phyloP scores from a whole-genome alignment of 2,329 filamentous ascomycete genomes.

The Davidsoniella neocaledoniae region DNA sequence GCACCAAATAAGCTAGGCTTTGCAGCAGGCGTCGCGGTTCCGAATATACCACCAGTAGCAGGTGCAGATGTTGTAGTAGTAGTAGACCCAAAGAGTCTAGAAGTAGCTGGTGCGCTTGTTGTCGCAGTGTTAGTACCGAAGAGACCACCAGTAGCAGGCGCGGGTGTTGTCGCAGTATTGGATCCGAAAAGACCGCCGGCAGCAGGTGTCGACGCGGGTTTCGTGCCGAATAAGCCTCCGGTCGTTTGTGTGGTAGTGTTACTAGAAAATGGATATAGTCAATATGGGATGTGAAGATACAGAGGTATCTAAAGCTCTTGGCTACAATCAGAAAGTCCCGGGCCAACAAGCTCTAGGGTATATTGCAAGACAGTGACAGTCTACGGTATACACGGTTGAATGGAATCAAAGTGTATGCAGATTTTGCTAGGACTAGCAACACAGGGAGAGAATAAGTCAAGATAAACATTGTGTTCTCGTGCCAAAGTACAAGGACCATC shows the following conservation, averaged over 20 bases:
- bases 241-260: slow-evolving; percentile 13
- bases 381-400: too few species aligned
- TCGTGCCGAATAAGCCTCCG: slow-evolving; percentile 4
- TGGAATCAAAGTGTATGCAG: too few species aligned
- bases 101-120: slow-evolving; percentile 15
- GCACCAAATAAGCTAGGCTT: slow-evolving; percentile 3
- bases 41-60: slow-evolving; percentile 14
- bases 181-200: slow-evolving; percentile 23
- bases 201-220: slow-evolving; percentile 16
- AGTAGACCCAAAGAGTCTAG: slow-evolving; percentile 20
- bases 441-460: too few species aligned
- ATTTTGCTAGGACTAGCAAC: too few species aligned
- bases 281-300: too few species aligned
- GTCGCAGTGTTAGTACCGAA: slow-evolving; percentile 14
- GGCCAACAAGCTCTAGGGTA: too few species aligned
- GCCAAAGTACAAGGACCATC: too few species aligned
- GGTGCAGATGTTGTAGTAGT: slow-evolving; percentile 16
- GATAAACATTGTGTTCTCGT: too few species aligned
- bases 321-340: too few species aligned
- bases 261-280: too few species aligned
- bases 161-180: slow-evolving; percentile 14
- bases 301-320: too few species aligned
- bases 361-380: too few species aligned
- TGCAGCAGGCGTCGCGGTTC: slow-evolving; percentile 10
- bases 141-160: slow-evolving; percentile 15